A percentile compares a stretch with the other conserved stretches of the same genome.
Conservation (phyloP, 257 asterid species). For the Thymus quinquecostatus region DNA sequence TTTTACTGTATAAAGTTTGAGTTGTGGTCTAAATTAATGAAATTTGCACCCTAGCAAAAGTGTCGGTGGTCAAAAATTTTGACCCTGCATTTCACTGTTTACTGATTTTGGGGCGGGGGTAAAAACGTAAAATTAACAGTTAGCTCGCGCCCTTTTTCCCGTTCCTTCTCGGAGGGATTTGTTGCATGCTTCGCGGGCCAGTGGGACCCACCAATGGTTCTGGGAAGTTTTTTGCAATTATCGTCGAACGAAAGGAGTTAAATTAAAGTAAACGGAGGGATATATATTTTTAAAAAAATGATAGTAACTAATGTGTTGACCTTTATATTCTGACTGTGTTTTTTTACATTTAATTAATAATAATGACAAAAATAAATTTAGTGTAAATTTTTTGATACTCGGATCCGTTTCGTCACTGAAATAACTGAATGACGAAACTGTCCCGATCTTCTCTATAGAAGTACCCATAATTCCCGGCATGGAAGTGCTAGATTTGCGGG, state of each 20-base stretch:
- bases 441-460: constrained; percentile 26
- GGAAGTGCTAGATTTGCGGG: constrained; percentile 35
- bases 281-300: too few relatives aligned
- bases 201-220: constrained; percentile 20
- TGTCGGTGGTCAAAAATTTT: constrained; percentile 42
- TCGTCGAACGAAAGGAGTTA: too few relatives aligned
- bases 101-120: neutral
- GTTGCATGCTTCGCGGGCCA: constrained; percentile 42
- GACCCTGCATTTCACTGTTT: neutral
- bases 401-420: neutral
- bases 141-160: neutral
- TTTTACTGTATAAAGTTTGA: neutral
- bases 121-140: neutral
- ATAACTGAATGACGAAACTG: constrained; percentile 32
- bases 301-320: too few relatives aligned
- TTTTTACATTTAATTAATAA: too few relatives aligned
- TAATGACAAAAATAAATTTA: too few relatives aligned
- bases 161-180: constrained; percentile 41
- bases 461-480: constrained; percentile 23
- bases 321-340: too few relatives aligned
- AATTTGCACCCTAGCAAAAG: constrained; percentile 6
- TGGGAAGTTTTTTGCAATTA: constrained; percentile 3
- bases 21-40: neutral
- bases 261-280: too few relatives aligned
- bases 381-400: too few relatives aligned